phyloP scores from a whole-genome alignment of 352 stramenopile species.

The Poterioochromonas sp. region DNA sequence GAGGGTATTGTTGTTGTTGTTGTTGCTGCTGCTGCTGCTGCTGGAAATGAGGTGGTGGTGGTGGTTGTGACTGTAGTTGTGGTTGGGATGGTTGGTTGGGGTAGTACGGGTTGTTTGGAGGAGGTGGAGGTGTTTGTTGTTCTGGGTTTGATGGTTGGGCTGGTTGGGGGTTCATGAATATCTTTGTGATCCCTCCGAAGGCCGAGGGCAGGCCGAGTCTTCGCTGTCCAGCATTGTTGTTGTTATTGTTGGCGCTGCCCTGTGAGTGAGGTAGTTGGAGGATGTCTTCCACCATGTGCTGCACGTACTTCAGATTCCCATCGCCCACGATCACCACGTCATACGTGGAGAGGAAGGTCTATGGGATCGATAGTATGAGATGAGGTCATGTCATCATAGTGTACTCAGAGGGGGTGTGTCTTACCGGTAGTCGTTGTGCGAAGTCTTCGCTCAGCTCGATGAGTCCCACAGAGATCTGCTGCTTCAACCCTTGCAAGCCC shows the following conservation, averaged over 20 bases:
- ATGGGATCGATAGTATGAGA: background rate
- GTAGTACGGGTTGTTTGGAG: too few relatives aligned
- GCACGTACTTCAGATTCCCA: background rate
- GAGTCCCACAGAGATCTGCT: background rate
- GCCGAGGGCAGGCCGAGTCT: background rate
- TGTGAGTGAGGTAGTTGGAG: background rate
- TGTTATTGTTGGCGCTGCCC: too few relatives aligned
- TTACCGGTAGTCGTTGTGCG: background rate
- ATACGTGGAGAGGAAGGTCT: background rate
- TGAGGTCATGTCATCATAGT: background rate
- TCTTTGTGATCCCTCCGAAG: background rate
- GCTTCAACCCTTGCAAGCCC: background rate
- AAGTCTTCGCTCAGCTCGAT: conserved; percentile 8
- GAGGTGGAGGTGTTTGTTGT: too few relatives aligned
- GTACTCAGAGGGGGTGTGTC: background rate
- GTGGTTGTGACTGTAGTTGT: too few relatives aligned
- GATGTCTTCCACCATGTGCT: background rate
- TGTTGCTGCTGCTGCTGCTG: too few relatives aligned
- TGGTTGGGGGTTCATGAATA: background rate
- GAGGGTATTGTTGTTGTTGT: too few relatives aligned
- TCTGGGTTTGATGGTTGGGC: background rate
- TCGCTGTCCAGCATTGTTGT: background rate
- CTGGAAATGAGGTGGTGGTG: too few relatives aligned
- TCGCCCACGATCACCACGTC: background rate
- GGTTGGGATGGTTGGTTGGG: too few relatives aligned